These are phyloP conservation scores for Verticillium zaregamsianum DNA, from an alignment of 2,329 filamentous ascomycete genomes.

Conservation along the genomic window DNA sequence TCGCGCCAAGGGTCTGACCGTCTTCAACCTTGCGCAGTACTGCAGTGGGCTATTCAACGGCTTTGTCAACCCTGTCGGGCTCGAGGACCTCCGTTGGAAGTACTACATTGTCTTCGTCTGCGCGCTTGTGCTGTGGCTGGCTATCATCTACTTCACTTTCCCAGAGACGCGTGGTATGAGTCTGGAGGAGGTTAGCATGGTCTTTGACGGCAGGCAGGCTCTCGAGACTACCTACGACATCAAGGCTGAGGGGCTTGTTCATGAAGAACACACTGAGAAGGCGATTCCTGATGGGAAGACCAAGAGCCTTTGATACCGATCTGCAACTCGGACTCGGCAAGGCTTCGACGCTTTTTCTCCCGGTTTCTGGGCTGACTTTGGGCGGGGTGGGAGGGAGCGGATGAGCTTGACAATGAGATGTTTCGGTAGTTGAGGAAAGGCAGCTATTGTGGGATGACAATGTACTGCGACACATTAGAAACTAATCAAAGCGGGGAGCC, in stretches of 20 bases:
- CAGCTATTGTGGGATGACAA: no score
- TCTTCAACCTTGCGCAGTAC: conserved; percentile 54
- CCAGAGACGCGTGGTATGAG: conserved; percentile 20
- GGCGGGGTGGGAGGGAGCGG: neutral
- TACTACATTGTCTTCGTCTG: conserved; percentile 9
- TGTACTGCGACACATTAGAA: no score
- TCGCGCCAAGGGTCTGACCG: conserved; percentile 47
- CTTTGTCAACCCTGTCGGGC: conserved; percentile 51
- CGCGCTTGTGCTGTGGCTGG: conserved; percentile 20
- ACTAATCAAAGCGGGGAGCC: no score
- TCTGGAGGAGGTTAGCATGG: neutral
- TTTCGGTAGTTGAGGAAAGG: no score
- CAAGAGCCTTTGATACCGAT: neutral
- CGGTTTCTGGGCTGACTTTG: no score
- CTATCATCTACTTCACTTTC: conserved; percentile 29
- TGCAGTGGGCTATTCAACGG: conserved; percentile 49
- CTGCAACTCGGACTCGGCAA: neutral
- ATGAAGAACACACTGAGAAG: neutral
- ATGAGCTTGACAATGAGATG: neutral
- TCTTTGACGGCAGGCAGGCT: conserved; percentile 2
- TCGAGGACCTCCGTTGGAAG: conserved; percentile 31
- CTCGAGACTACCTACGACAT: neutral
- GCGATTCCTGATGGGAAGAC: neutral
- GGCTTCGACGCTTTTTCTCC: neutral
- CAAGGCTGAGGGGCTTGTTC: neutral